A percentile compares a stretch with the other conserved stretches of the same genome.
Conservation (phyloP, 257 asterid genomes). For the Solanum lycopersicoides region DNA sequence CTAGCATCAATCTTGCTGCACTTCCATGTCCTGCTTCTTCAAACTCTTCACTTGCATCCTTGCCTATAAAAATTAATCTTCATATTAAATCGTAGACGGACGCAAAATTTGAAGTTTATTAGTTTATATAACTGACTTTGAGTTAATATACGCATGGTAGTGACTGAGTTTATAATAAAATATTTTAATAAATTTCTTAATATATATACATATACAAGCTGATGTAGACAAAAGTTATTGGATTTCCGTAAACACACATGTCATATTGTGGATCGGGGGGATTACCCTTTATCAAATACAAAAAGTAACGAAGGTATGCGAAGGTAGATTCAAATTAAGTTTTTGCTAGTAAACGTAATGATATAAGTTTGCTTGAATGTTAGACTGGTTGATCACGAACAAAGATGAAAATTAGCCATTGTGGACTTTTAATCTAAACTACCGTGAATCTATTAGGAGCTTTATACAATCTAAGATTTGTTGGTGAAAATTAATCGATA, state of each 20-base stretch:
- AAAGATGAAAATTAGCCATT: not conserved
- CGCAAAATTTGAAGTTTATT: not conserved
- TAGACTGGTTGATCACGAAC: not conserved
- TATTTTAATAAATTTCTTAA: not conserved
- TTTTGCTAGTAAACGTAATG: not conserved
- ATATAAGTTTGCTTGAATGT: not conserved
- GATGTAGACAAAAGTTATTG: not conserved
- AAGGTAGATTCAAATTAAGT: not conserved
- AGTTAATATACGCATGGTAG: no score
- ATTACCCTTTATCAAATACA: not conserved
- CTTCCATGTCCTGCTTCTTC: conserved; percentile 83
- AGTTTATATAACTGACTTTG: not conserved
- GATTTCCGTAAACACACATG: not conserved
- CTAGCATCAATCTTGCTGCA: conserved; percentile 70
- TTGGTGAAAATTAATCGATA: not conserved
- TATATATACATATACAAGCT: not conserved
- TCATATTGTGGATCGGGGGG: not conserved
- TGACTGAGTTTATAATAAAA: not conserved
- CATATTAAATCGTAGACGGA: not conserved
- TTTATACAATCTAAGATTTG: no score
- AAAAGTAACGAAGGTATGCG: not conserved
- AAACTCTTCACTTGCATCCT: conserved; percentile 67
- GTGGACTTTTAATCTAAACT: not conserved
- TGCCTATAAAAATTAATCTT: conserved; percentile 17
- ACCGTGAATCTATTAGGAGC: not conserved